phyloP scores from a whole-genome alignment of 306 rosid species.

The barrel medic (Medicago truncatula) region DNA sequence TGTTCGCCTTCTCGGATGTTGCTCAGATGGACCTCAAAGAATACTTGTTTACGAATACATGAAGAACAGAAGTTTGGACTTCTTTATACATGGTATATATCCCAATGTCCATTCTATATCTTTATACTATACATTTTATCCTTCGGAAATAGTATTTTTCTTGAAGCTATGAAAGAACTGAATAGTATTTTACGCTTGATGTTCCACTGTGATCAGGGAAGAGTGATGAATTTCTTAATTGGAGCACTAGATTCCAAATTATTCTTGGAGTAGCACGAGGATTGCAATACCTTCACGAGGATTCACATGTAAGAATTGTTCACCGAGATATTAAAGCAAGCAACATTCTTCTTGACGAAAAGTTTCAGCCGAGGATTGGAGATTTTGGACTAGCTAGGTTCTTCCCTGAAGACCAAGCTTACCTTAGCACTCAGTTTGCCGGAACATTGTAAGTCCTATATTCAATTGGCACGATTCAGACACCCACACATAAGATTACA shows the following conservation, averaged over 20 bases:
- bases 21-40: constrained; percentile 83
- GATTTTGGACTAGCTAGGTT: constrained; percentile 94
- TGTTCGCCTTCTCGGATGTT: constrained; percentile 85
- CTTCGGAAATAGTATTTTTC: background rate
- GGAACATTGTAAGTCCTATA: constrained; percentile 80
- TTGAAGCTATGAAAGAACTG: too few species aligned
- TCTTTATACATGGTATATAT: constrained; percentile 66
- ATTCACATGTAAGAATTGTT: constrained; percentile 83
- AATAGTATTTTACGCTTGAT: constrained; percentile 15
- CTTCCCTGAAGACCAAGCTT: constrained; percentile 94
- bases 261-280: constrained; percentile 87
- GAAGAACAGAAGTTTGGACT: constrained; percentile 86
- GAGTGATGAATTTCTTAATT: constrained; percentile 61
- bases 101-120: constrained; percentile 20
- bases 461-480: background rate
- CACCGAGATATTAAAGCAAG: constrained; percentile 96
- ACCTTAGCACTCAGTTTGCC: constrained; percentile 85
- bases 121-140: background rate
- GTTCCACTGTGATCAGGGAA: constrained; percentile 50
- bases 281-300: constrained; percentile 89
- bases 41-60: constrained; percentile 86
- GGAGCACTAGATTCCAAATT: constrained; percentile 78
- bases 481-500: background rate
- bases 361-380: constrained; percentile 85
- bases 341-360: constrained; percentile 90